phyloP scores from a whole-genome alignment of 2,329 filamentous ascomycete species.

The Talaromyces sp. region DNA sequence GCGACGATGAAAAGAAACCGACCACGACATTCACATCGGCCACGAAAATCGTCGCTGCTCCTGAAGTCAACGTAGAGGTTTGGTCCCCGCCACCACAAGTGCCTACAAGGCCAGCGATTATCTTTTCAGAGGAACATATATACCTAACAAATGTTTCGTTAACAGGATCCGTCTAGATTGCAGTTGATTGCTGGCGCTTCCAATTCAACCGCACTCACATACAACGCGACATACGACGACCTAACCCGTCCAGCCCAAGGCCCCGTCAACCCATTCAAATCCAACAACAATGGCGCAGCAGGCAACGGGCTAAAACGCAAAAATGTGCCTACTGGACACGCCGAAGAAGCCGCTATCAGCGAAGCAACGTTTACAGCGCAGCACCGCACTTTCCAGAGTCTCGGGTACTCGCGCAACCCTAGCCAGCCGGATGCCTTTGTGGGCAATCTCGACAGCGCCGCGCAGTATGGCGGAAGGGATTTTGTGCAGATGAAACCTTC shows the following conservation, averaged over 20 bases:
- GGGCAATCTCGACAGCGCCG: conserved; percentile 42
- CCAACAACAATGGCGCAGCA: conserved; percentile 45
- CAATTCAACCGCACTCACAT: conserved; percentile 44
- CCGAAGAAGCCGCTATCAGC: conserved; percentile 81
- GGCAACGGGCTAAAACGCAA: conserved; percentile 62
- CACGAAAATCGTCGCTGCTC: conserved; percentile 42
- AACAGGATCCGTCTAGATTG: conserved; percentile 45
- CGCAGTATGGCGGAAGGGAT: conserved; percentile 45
- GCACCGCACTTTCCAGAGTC: conserved; percentile 72
- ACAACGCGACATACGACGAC: conserved; percentile 63
- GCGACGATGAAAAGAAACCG: conserved; percentile 39
- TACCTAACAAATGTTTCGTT: conserved; percentile 31
- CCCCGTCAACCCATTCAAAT: conserved; percentile 69
- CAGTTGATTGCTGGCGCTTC: conserved; percentile 46
- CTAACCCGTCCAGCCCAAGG: conserved; percentile 61
- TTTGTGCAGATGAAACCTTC: conserved; percentile 50
- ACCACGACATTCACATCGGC: conserved; percentile 23
- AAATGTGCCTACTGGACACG: conserved; percentile 77
- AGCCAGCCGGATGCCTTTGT: conserved; percentile 38
- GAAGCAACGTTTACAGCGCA: conserved; percentile 85
- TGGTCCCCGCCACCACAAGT: conserved; percentile 33
- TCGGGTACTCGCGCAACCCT: conserved; percentile 49
- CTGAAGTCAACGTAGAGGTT: conserved; percentile 52
- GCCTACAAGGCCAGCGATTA: not conserved
- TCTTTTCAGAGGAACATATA: not conserved